A percentile compares a stretch with the other conserved stretches of the same genome.
These are phyloP conservation scores for Monilinia fructigena DNA, from an alignment of 2,329 filamentous ascomycete species.

Conservation along the genomic window DNA sequence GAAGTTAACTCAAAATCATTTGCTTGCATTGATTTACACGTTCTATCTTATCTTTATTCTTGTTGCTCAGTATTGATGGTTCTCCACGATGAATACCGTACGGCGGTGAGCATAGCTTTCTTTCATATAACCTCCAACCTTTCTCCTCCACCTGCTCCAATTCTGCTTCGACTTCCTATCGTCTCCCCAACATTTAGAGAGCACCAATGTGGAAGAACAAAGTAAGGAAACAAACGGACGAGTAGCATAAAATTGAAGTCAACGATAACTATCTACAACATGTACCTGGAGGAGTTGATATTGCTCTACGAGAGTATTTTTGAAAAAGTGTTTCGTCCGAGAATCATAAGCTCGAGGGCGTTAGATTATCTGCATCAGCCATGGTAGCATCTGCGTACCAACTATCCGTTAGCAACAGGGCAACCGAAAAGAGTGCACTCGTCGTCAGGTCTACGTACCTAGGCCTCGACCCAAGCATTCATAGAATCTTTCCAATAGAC, in stretches of 20 bases:
- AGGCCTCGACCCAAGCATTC: background rate
- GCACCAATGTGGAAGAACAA: too few relatives aligned
- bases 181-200: too few relatives aligned
- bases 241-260: too few relatives aligned
- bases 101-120: too few relatives aligned
- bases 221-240: too few relatives aligned
- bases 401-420: background rate
- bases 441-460: background rate
- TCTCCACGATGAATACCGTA: too few relatives aligned
- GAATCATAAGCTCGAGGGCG: background rate
- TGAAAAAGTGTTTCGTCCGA: background rate
- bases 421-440: background rate
- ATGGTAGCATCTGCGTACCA: background rate
- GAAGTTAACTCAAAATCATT: too few relatives aligned
- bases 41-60: too few relatives aligned
- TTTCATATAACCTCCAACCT: too few relatives aligned
- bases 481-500: background rate
- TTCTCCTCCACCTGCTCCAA: too few relatives aligned
- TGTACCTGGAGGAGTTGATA: background rate
- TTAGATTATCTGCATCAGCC: background rate
- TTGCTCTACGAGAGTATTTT: background rate
- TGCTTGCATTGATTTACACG: too few relatives aligned
- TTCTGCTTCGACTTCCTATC: background rate
- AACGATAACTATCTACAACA: background rate
- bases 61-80: too few relatives aligned